Base-by-base conservation (phyloP, 495 filamentous ascomycete genomes). In the Hypoxylon cercidicola region DNA sequence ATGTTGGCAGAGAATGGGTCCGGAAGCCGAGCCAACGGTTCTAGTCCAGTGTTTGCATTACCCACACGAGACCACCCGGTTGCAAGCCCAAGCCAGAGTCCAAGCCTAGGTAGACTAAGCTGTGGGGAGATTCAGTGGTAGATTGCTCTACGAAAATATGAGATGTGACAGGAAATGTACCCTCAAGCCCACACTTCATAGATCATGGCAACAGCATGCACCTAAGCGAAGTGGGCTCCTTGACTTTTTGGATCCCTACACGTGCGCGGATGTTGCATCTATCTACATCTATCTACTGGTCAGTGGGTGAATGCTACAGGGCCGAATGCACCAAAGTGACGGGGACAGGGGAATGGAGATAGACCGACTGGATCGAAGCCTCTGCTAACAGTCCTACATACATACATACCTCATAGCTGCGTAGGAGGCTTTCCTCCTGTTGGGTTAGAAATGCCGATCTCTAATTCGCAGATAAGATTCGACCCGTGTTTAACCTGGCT, bases 391-490 rank as follows among this genome's bases (percentile, higher is more conserved):
- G 41, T 52, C 25, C 30, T 44, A n/a, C n/a, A n/a, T n/a, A n/a
- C n/a, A n/a, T n/a, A n/a, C n/a, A n/a, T n/a, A n/a, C n/a, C n/a
- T n/a, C n/a, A n/a, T n/a, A n/a, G 50, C 3, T 8, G 34, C 43
- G 3, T 20, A 58, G 58, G 59, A 68, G 54, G 41, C 35, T 49
- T 54, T 62, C 46, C 50, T 62, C 59, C 64, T 15, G 28, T 53
- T 62, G 40, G 28, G 16, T 16, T 35, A 40, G 16, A 43, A 55
- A 25, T 59, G 15, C 34, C 37, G 49, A 39, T n/a, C 10, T 58
- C 52, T 62, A 46, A 63, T 68, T 62, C 59, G 64, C 43, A 47
- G 54, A 46, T 49, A 46, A 54, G 34, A 37, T n/a, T 4, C 34
- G 37, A 53, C 53, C 39, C 49, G 43, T 55, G 12, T 37, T 40